A percentile compares a stretch with the other conserved stretches of the same genome.
Evolutionary conservation across 805 yeast species (phyloP).

Genomic region (Maudiozyma saulgeensis): DNA sequence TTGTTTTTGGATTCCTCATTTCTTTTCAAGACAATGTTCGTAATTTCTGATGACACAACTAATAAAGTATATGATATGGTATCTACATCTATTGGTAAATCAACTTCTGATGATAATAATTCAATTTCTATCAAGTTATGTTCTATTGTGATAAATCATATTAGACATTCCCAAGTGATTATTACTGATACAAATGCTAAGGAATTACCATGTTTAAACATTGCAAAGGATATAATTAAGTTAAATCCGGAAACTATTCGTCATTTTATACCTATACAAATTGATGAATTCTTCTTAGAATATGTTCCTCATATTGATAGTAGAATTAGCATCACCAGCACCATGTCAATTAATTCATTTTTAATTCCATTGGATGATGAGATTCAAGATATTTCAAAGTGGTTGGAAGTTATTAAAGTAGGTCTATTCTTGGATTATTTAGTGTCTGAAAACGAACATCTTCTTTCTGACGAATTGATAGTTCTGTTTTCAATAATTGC

Average conservation of each 20-base stretch:
- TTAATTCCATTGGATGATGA: constrained; percentile 10
- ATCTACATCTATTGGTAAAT: constrained; percentile 5
- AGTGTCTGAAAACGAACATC: constrained; percentile 7
- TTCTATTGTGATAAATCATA: constrained; percentile 8
- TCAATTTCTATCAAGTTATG: constrained; percentile 5
- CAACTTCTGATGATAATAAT: constrained; percentile 3
- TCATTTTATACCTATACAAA: constrained; percentile 12
- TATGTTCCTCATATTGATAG: constrained; percentile 29
- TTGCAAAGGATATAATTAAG: constrained; percentile 10
- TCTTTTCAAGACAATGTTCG: constrained; percentile 9
- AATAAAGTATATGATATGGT: constrained; percentile 8
- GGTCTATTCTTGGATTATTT: constrained; percentile 21
- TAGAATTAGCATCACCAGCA: constrained; percentile 38
- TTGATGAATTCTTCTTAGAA: constrained; percentile 13
- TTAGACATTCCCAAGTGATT: constrained; percentile 1
- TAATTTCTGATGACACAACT: constrained; percentile 6
- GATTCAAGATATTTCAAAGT: constrained; percentile 6
- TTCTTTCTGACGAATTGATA: constrained; percentile 6
- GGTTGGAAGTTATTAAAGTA: constrained; percentile 16
- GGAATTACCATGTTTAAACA: constrained; percentile 1
- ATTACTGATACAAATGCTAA: neutral
- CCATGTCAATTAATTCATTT: constrained; percentile 35
- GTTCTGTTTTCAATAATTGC: constrained; percentile 28
- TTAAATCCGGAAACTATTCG: constrained; percentile 6
- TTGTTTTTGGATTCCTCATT: constrained; percentile 13